Conservation (phyloP, 495 filamentous ascomycete genomes). For the Penicillium canescens region DNA sequence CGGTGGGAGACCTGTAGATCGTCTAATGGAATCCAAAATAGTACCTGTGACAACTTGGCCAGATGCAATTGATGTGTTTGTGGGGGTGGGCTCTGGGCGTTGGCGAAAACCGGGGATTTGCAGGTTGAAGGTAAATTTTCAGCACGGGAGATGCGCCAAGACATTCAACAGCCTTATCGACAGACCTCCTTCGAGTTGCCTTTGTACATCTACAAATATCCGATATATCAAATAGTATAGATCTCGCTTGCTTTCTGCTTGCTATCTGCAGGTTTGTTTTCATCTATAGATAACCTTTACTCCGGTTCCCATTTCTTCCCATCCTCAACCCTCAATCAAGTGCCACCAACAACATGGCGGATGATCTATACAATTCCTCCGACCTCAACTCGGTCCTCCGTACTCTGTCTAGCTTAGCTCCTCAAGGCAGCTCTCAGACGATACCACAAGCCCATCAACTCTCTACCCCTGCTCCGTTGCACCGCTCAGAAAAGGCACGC, state of each 20-base stretch:
- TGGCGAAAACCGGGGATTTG: slow-evolving; percentile 11
- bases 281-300: background rate
- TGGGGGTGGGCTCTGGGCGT: slow-evolving; percentile 16
- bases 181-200: background rate
- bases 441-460: background rate
- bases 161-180: slow-evolving; percentile 24
- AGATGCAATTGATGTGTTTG: slow-evolving; percentile 13
- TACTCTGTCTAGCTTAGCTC: slow-evolving; percentile 43
- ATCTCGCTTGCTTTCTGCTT: too few species aligned
- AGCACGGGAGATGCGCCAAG: slow-evolving; percentile 30
- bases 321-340: background rate
- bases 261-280: background rate
- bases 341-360: slow-evolving; percentile 26
- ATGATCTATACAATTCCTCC: slow-evolving; percentile 37
- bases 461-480: background rate
- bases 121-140: slow-evolving; percentile 41
- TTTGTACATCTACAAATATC: too few species aligned
- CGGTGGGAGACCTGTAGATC: background rate
- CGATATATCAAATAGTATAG: too few species aligned
- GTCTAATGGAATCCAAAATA: background rate
- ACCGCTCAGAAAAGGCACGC: slow-evolving; percentile 10
- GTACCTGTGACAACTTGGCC: slow-evolving; percentile 3
- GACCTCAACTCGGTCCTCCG: slow-evolving; percentile 55
- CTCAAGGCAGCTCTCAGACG: slow-evolving; percentile 11
- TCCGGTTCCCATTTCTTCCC: background rate